These are phyloP conservation scores for Wilcoxina mikolae DNA, from an alignment of 495 filamentous ascomycete species.

Conservation along the genomic window DNA sequence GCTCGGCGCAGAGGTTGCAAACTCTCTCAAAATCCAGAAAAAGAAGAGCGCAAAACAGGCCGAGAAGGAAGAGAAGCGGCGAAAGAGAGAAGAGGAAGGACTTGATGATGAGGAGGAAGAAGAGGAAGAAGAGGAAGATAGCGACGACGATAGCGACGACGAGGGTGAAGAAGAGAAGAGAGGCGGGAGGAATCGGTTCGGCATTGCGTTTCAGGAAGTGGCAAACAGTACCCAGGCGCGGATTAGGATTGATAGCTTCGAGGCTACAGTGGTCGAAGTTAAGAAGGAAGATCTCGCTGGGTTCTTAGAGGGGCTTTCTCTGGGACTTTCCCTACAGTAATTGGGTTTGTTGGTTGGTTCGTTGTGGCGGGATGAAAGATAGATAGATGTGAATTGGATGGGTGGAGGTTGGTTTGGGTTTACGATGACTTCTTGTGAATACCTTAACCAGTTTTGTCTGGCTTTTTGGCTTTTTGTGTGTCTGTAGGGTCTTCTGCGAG, in stretches of 20 bases:
- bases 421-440: no score
- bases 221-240: slow-evolving; percentile 78
- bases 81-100: slow-evolving; percentile 31
- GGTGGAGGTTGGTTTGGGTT: no score
- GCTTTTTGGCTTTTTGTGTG: no score
- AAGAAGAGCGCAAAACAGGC: slow-evolving; percentile 46
- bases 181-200: slow-evolving; percentile 71
- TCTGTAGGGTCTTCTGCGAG: no score
- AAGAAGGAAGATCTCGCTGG: slow-evolving; percentile 83
- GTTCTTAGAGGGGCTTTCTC: slow-evolving; percentile 81
- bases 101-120: slow-evolving; percentile 42
- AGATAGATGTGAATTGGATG: no score
- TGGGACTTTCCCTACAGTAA: slow-evolving; percentile 45
- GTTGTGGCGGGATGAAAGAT: neutral
- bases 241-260: slow-evolving; percentile 89
- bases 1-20: slow-evolving; percentile 49
- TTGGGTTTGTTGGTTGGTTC: neutral
- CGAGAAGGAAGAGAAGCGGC: slow-evolving; percentile 44
- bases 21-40: slow-evolving; percentile 46
- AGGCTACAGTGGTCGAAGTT: slow-evolving; percentile 93
- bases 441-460: no score
- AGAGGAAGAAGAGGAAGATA: slow-evolving; percentile 47
- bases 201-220: slow-evolving; percentile 90
- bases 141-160: slow-evolving; percentile 44
- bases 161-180: slow-evolving; percentile 48